Base-by-base conservation (phyloP, 78 protist species). In the Mantamonas sphyraenae region DNA sequence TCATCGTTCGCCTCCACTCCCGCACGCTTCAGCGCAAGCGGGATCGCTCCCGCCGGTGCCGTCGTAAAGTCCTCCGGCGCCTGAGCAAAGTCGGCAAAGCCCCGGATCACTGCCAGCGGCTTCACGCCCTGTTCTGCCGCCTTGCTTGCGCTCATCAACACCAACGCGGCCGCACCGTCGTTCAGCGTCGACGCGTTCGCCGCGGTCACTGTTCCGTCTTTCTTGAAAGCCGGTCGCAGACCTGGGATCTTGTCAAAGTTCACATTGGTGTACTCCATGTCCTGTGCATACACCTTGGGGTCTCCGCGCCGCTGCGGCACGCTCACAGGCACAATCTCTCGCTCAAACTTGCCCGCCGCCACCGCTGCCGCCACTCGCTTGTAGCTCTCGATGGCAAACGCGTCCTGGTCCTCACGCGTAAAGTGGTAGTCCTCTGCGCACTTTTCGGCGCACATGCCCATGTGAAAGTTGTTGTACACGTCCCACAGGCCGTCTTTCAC, bases 101-200 rank as follows among this genome's bases (percentile, higher is more conserved):
- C 53, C 16, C 12, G 16, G 16, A 47, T 16, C 28, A 12, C 28
- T 12, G 53, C 53, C 0, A 2, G 2, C 16, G 53, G 53, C 53
- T 47, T 47, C 0, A 64, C n/a, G 30, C 92, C 89, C 9, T 61
- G 68, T 31, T 47, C 62, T 9, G 40, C 26, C 1, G 86, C 97
- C 35, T 39, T 74, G 9, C 47, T 73, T 14, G 42, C 91, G 3
- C 85, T 47, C 76, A 73, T 77, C 31, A 96, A 47, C 0, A 95
- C 61, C n/a, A 96, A 30, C 0, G 96, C 87, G 0, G 97, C 84
- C 7, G 98, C 99, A 38, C 99, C 99, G 81, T 96, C 99, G 68
- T 77, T 81, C 9, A 95, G 33, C 24, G 82, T 65, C n/a, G 90
- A 80, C 0, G 98, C 82, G 55, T 96, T 96, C 28, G 89, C 98